Base-by-base conservation (phyloP, 441 rosid species). In the Cnidoscolus chayamansa region DNA sequence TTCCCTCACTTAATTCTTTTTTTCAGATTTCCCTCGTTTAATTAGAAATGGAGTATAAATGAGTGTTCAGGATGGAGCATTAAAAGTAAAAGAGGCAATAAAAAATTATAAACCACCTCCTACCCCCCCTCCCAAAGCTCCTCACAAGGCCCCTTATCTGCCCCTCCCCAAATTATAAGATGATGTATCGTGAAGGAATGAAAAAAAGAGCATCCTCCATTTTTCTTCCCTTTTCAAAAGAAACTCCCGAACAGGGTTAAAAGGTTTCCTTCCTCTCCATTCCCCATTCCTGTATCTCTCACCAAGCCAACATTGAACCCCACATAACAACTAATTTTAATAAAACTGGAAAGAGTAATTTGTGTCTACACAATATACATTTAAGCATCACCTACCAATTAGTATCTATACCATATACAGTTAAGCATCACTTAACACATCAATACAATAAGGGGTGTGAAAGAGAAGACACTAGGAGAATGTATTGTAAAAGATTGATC, bases 401-500 rank as follows among this genome's bases (percentile, higher is more conserved):
- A 25, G 25, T 25, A 25, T 25, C 25, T 25, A 25, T 25, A 25
- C 25, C 25, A 25, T 25, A 25, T 25, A 25, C 25, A 25, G 25
- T 25, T 25, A 25, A 25, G 25, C 25, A 25, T 25, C 25, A 25
- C 25, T 47, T 69, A 40, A 72, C 31, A 43, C 25, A 1, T 57
- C 56, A 43, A 60, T 0, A 43, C 35, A 47, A 17, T 17, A 37
- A 30, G 45, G 30, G 49, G n/a, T 17, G 10, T 30, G 48, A 12
- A 71, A 77, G 56, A 60, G 11, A 10, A 30, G 45, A 20, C 35
- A 63, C 3, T 72, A 40, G 50, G 37, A 20, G 66, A 53, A 17
- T 3, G 9, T 51, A 13, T 15, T 30, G 35, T 20, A 30, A n/a
- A 51, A n/a, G 20, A 54, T 20, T 32, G 49, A 63, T 40, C 67